These are phyloP conservation scores for Yamadazyma sp. DNA, from an alignment of 805 yeast genomes.

Conservation along the genomic window DNA sequence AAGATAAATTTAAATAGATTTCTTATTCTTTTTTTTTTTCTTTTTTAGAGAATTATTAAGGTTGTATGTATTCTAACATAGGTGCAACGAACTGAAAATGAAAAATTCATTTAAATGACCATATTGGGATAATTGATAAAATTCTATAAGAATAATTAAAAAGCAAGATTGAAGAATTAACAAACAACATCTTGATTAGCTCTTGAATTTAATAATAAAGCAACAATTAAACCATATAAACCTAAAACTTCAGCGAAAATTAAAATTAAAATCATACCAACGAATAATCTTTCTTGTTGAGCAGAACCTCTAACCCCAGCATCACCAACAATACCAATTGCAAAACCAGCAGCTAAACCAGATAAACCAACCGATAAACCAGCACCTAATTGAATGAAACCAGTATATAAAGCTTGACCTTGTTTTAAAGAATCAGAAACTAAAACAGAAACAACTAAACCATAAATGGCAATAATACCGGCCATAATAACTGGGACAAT, in stretches of 20 bases:
- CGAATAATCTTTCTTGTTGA: constrained; percentile 86
- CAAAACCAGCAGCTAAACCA: constrained; percentile 94
- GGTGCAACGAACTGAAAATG: too few relatives aligned
- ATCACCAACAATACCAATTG: constrained; percentile 92
- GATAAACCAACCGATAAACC: constrained; percentile 96
- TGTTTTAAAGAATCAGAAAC: constrained; percentile 88
- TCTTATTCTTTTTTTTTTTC: too few relatives aligned
- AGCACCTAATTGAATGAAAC: constrained; percentile 97
- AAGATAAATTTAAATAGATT: constrained; percentile 7
- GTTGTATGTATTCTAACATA: too few relatives aligned
- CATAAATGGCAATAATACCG: constrained; percentile 98
- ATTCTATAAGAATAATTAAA: too few relatives aligned
- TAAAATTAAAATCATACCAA: constrained; percentile 83
- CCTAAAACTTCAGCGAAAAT: constrained; percentile 92
- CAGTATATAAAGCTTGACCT: constrained; percentile 88
- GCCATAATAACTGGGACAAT: constrained; percentile 99
- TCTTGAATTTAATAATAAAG: constrained; percentile 94
- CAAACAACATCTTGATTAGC: constrained; percentile 90
- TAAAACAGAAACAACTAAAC: constrained; percentile 92
- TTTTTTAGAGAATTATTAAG: too few relatives aligned
- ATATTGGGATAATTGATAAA: too few relatives aligned
- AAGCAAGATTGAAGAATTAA: constrained; percentile 39
- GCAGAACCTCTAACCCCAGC: constrained; percentile 86
- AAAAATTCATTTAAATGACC: too few relatives aligned
- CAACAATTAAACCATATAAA: constrained; percentile 92